Evolutionary conservation across 2,329 filamentous ascomycete species (phyloP), one percentile per base, ranked within the genome.

Genomic region (Blumeriella jaapii): DNA sequence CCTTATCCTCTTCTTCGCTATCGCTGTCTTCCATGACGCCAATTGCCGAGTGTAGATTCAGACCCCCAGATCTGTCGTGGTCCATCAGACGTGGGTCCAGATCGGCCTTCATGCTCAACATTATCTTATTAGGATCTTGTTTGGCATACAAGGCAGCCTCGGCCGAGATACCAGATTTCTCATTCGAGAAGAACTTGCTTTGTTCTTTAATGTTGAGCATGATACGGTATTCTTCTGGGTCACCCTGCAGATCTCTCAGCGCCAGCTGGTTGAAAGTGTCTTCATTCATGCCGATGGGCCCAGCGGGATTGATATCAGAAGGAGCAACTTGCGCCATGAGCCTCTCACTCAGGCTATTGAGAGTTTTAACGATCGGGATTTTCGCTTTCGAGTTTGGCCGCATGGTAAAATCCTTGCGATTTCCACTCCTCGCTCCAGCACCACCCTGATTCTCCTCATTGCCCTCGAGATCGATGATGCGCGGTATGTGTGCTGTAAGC

Each of bases 371-470:
- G 42, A 96, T 93, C 8, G 86, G 87, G 2, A 91, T 78, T 54
- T 91, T 89, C 29, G 79, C 74, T 29, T 72, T 63, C 8, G 76
- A 69, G 2, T 68, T 68, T 2, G 86, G 85, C 20, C 84, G 73
- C 85, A 96, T 95, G 46, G 93, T 91, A 22, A 82, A 63, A 55
- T 96, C 86, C 36, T 89, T 85, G 34, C 80, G 70, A 56, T 98
- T 96, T 31, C 91, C 91, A 42, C 69, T 62, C 50, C 71, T 78
- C 52, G 79, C 74, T 34, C 87, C 83, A 48, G 79, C 74, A 34
- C 87, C 83, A 48, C 86, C 93, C 57, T 93, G 78, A 52, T 98
- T 89, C 57, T 91, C 83, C 60, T 96, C 91, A 53, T 98, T 98
- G 18, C 81, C 91, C 54, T 89, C 84, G 16, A 98, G 61, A 55